Base-by-base conservation (phyloP, 805 yeast species). In the Candida easanensis region DNA sequence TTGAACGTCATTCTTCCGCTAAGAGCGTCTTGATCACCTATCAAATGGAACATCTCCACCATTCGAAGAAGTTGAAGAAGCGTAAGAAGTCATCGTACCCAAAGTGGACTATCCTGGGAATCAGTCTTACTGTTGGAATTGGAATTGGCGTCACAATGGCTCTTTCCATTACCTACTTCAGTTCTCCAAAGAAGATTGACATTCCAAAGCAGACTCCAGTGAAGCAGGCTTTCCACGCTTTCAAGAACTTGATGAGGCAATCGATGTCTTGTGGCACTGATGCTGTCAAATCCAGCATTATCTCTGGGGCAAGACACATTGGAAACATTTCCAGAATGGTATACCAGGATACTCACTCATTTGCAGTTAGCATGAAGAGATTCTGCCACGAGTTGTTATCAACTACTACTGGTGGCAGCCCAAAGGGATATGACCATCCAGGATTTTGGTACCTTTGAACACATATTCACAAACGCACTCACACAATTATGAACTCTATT, bases 71-170 rank as follows among this genome's bases (percentile, higher is more conserved):
- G 36, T 33, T 47, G 16, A 49, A 32, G 37, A 28, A 23, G 8
- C 44, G 37, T 39, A 36, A 33, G 38, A 33, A 20, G n/a, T 35
- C 33, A 1, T 46, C 33, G 20, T 43, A 25, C 15, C 40, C 38
- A 8, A 44, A 33, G 3, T 41, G 47, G 36, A 18, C 53, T 2
- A 44, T 50, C 10, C 21, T 54, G 9, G 51, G 56, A 1, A 9
- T 53, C 4, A 48, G 55, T 10, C 39, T 57, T 15, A 44, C 49
- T 8, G 26, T 58, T 13, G 62, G 61, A 0, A 38, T 57, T 38
- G 61, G 62, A 0, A 52, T 57, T 28, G 62, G 62, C 4, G 31
- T 56, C 13, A 41, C 58, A 1, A 38, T 59, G 7, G 60, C 57
- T 3, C n/a, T 47, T 4, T 19, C 54, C 5, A 15, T 50, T 0